Evolutionary conservation across 2,329 filamentous ascomycete species (phyloP).

Genomic region (Tympanopsis confertula): DNA sequence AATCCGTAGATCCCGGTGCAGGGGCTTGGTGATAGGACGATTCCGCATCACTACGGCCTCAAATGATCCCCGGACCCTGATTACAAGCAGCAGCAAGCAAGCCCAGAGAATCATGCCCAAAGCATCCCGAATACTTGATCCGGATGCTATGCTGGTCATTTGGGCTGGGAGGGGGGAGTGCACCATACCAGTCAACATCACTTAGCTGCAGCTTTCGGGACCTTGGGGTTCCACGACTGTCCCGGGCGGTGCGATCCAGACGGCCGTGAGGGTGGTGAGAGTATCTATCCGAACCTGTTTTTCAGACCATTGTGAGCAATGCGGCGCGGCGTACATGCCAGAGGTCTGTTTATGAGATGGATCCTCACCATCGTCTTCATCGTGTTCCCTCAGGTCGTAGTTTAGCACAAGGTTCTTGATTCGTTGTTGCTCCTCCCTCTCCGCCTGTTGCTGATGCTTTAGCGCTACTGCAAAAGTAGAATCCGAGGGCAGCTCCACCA

Average conservation of each 20-base stretch:
- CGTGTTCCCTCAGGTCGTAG: conserved; percentile 79
- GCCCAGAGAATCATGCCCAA: too few species aligned
- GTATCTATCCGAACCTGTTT: conserved; percentile 36
- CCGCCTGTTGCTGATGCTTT: conserved; percentile 62
- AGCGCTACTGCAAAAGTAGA: conserved; percentile 67
- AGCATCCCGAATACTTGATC: too few species aligned
- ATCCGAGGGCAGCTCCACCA: conserved; percentile 35
- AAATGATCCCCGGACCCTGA: too few species aligned
- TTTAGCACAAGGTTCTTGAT: conserved; percentile 82
- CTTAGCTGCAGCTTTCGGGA: conserved; percentile 85
- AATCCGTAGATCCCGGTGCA: too few species aligned
- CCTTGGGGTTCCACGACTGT: conserved; percentile 65
- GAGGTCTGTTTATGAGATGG: conserved; percentile 18
- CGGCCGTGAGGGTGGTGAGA: conserved; percentile 39
- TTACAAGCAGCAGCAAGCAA: too few species aligned
- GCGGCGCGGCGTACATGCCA: conserved; percentile 27
- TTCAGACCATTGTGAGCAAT: conserved; percentile 35
- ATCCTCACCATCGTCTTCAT: conserved; percentile 66
- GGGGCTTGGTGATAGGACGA: too few species aligned
- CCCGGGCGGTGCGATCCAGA: conserved; percentile 41
- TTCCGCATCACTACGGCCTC: too few species aligned
- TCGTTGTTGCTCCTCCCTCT: conserved; percentile 63
- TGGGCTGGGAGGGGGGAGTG: conserved; percentile 9
- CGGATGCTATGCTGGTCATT: conserved; percentile 1
- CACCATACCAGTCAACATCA: conserved; percentile 87